A percentile compares a stretch with the other conserved stretches of the same genome.
Conservation (phyloP, 1,284 basidiomycete genomes). For the Melanopsichium pennsylvanicum region DNA sequence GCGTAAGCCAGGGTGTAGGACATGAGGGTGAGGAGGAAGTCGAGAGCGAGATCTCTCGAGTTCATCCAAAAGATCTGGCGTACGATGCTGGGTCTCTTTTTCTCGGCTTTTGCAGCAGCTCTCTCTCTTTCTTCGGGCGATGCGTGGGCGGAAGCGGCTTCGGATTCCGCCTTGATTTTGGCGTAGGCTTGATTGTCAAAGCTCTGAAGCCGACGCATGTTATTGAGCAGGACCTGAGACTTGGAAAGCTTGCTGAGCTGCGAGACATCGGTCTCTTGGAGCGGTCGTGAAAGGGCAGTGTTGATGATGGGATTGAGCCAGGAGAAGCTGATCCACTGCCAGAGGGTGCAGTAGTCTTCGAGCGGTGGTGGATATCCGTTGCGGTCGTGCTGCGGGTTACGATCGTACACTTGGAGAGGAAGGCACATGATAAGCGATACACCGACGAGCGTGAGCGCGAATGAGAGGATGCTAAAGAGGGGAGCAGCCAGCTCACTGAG, state of each 20-base stretch:
- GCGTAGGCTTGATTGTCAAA: constrained; percentile 10
- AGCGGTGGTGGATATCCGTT: constrained; percentile 69
- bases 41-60: constrained; percentile 36
- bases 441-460: constrained; percentile 3
- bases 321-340: constrained; percentile 79
- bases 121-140: background rate
- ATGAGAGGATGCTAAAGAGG: constrained; percentile 11
- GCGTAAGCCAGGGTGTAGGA: constrained; percentile 37
- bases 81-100: constrained; percentile 21
- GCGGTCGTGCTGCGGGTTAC: constrained; percentile 19
- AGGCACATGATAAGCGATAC: constrained; percentile 17
- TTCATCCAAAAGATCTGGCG: constrained; percentile 35
- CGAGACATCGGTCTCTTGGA: constrained; percentile 47
- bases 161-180: constrained; percentile 1
- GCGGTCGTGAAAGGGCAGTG: constrained; percentile 11
- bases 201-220: constrained; percentile 20
- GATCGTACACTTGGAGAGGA: constrained; percentile 36
- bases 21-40: constrained; percentile 43
- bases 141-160: background rate
- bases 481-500: constrained; percentile 15
- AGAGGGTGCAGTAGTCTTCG: constrained; percentile 78
- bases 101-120: constrained; percentile 27
- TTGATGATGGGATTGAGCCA: constrained; percentile 71
- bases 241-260: constrained; percentile 35
- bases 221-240: constrained; percentile 26